A percentile compares a stretch with the other conserved stretches of the same genome.
Conservation (phyloP, 768 basidiomycete species). For the Trametes punicea region DNA sequence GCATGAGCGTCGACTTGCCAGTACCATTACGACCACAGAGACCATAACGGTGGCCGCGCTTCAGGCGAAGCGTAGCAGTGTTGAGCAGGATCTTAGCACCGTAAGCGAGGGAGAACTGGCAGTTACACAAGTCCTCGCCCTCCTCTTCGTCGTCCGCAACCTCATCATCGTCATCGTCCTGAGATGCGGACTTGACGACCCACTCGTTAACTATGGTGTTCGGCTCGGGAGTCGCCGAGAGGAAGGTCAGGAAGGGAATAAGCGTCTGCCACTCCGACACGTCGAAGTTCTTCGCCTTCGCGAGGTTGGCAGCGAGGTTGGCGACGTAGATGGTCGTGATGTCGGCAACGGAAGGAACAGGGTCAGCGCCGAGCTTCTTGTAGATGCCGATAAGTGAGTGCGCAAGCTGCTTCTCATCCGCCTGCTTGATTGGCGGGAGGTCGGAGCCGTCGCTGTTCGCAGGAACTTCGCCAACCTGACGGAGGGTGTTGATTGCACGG, state of each 20-base stretch:
- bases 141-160: constrained; percentile 90
- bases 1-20: constrained; percentile 94
- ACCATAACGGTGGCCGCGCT: constrained; percentile 98
- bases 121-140: constrained; percentile 98
- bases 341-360: constrained; percentile 55
- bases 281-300: constrained; percentile 91
- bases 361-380: constrained; percentile 73
- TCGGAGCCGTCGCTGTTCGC: constrained; percentile 82
- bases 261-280: constrained; percentile 83
- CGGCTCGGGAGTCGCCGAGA: constrained; percentile 62
- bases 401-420: constrained; percentile 64
- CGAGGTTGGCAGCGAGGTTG: constrained; percentile 78
- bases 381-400: constrained; percentile 70
- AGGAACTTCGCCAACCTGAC: constrained; percentile 91
- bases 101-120: constrained; percentile 97
- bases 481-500: constrained; percentile 92
- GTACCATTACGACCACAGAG: constrained; percentile 99
- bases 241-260: constrained; percentile 70
- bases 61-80: constrained; percentile 93
- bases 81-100: constrained; percentile 98
- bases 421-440: constrained; percentile 79
- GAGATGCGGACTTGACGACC: constrained; percentile 85
- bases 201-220: constrained; percentile 72
- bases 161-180: constrained; percentile 64
- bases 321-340: constrained; percentile 67